Evolutionary conservation across 2,329 filamentous ascomycete species (phyloP).

Genomic region (Metarhizium sp.): DNA sequence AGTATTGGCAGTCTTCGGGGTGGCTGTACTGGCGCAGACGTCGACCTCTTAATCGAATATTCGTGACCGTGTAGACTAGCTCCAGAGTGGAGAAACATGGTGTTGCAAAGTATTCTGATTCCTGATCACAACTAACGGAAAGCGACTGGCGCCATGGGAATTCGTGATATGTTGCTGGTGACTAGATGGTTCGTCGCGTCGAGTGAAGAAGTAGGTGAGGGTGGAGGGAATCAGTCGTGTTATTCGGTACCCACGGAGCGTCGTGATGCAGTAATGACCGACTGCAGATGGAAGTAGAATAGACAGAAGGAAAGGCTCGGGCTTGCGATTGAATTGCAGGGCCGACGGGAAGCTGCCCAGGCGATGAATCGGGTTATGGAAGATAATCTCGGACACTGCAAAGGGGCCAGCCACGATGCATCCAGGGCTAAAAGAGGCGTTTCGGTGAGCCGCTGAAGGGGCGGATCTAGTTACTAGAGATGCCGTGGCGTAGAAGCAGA

Average conservation of each 20-base stretch:
- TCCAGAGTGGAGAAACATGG: slow-evolving; percentile 50
- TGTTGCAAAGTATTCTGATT: background rate
- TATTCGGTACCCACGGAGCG: background rate
- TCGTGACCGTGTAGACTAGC: slow-evolving; percentile 53
- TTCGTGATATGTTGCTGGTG: background rate
- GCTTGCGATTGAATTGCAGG: background rate
- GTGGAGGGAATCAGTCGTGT: background rate
- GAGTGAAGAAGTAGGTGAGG: background rate
- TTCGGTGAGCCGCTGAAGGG: background rate
- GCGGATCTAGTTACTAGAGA: background rate
- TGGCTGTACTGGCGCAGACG: slow-evolving; percentile 19
- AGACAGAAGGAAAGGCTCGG: background rate
- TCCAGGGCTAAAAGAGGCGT: background rate
- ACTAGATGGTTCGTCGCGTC: background rate
- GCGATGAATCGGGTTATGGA: background rate
- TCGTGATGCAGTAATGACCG: background rate
- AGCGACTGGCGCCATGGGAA: background rate
- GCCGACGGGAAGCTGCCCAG: background rate
- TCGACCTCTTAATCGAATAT: slow-evolving; percentile 34
- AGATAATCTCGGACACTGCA: background rate
- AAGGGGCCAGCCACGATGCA: slow-evolving; percentile 1
- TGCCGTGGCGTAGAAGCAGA: background rate
- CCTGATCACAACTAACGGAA: background rate
- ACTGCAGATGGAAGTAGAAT: background rate
- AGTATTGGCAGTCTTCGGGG: slow-evolving; percentile 29